These are phyloP conservation scores for Saccharomycopsis sp. DNA, from an alignment of 805 yeast species.

Conservation along the genomic window DNA sequence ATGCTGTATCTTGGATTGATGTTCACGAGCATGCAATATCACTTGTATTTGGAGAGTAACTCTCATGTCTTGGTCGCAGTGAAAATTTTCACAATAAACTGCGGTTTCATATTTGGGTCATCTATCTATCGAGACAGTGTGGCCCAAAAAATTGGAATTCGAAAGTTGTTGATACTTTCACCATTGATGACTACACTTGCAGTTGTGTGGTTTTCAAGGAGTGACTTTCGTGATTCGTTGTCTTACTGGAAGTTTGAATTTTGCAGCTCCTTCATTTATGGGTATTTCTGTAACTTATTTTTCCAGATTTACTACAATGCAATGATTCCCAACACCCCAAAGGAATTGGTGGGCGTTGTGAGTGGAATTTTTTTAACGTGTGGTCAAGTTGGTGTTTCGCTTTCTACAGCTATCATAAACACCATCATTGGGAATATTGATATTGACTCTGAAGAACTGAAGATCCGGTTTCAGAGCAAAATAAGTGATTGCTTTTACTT, in stretches of 20 bases:
- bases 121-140: slow-evolving; percentile 23
- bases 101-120: slow-evolving; percentile 29
- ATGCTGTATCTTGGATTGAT: no score
- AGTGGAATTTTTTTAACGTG: background rate
- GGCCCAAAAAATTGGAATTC: slow-evolving; percentile 24
- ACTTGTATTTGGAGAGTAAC: no score
- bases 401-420: background rate
- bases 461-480: no score
- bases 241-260: background rate
- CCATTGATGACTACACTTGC: slow-evolving; percentile 21
- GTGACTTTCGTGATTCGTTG: background rate
- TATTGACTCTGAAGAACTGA: no score
- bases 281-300: background rate
- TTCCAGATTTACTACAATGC: background rate
- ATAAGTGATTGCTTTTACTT: no score
- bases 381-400: background rate
- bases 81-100: slow-evolving; percentile 30
- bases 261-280: background rate
- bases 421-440: background rate
- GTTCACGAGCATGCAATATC: no score
- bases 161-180: slow-evolving; percentile 20
- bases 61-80: no score
- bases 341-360: background rate
- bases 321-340: background rate
- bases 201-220: slow-evolving; percentile 2